A percentile compares a stretch with the other conserved stretches of the same genome.
phyloP scores from a whole-genome alignment of 441 rosid genomes.

The Metrosideros polymorpha region DNA sequence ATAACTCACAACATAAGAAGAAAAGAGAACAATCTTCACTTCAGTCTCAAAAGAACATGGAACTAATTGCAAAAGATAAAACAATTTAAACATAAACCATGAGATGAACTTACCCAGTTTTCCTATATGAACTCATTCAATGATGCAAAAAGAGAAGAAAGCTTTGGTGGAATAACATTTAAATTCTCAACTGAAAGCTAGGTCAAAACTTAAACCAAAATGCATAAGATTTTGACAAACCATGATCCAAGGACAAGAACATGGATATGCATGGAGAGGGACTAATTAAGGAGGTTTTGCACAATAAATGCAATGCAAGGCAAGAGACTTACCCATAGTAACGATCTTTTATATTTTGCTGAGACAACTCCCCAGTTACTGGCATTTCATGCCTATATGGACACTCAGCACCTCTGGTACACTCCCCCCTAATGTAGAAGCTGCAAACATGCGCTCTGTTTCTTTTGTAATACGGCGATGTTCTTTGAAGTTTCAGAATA shows the following conservation, averaged over 20 bases:
- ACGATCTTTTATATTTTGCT: constrained; percentile 94
- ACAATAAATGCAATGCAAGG: neutral
- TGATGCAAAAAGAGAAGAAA: neutral
- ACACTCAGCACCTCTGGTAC: constrained; percentile 93
- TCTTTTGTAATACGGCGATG: constrained; percentile 84
- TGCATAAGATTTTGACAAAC: neutral
- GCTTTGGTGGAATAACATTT: neutral
- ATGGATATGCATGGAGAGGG: neutral
- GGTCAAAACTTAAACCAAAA: neutral
- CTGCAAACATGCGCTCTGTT: constrained; percentile 93
- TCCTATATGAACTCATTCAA: neutral
- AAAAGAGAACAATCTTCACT: neutral
- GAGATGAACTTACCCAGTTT: neutral
- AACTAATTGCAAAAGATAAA: neutral
- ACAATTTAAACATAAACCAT: neutral
- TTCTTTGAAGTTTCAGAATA: constrained; percentile 82
- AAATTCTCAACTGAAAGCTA: neutral
- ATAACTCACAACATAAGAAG: neutral
- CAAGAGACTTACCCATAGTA: constrained; percentile 69
- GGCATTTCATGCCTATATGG: constrained; percentile 99
- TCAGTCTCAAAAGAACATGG: neutral
- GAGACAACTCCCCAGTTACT: constrained; percentile 82
- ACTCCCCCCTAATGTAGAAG: constrained; percentile 84
- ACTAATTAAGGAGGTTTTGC: neutral
- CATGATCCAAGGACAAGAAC: neutral